Evolutionary conservation across 805 yeast species (phyloP).

Genomic region (Candida schatavii): DNA sequence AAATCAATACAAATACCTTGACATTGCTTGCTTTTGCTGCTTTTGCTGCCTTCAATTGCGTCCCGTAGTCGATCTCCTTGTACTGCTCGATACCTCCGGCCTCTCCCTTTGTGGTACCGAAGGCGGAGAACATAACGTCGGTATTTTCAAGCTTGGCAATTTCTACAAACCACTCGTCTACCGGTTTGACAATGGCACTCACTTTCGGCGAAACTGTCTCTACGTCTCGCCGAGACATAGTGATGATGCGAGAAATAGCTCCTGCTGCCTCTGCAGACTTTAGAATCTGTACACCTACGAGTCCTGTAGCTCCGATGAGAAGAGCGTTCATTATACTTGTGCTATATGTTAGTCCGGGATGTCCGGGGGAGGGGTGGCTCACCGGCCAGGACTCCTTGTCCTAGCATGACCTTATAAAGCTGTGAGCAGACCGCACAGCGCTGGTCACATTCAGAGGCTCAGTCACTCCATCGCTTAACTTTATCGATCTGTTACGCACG

Average conservation of each 20-base stretch:
- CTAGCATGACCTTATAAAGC: too few species aligned
- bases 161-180: slow-evolving; percentile 48
- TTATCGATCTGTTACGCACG: too few species aligned
- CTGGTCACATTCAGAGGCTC: too few species aligned
- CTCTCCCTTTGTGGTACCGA: slow-evolving; percentile 71
- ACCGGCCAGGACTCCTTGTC: too few species aligned
- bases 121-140: slow-evolving; percentile 55
- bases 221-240: slow-evolving; percentile 51
- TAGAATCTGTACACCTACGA: slow-evolving; percentile 63
- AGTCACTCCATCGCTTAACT: too few species aligned
- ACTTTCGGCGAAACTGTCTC: slow-evolving; percentile 25
- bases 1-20: slow-evolving; percentile 63
- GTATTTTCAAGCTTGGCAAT: slow-evolving; percentile 30
- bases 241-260: slow-evolving; percentile 37
- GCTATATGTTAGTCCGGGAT: too few species aligned
- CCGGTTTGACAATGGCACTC: slow-evolving; percentile 43
- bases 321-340: slow-evolving; percentile 20
- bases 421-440: too few species aligned
- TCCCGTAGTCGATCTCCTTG: slow-evolving; percentile 68
- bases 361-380: too few species aligned
- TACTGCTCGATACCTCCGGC: slow-evolving; percentile 77
- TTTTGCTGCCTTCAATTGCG: slow-evolving; percentile 65
- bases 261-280: slow-evolving; percentile 38
- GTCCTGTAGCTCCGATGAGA: slow-evolving; percentile 73
- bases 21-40: slow-evolving; percentile 72